A percentile compares a stretch with the other conserved stretches of the same genome.
phyloP scores from a whole-genome alignment of 805 yeast genomes.

The Cyberlindnera mycetangii region DNA sequence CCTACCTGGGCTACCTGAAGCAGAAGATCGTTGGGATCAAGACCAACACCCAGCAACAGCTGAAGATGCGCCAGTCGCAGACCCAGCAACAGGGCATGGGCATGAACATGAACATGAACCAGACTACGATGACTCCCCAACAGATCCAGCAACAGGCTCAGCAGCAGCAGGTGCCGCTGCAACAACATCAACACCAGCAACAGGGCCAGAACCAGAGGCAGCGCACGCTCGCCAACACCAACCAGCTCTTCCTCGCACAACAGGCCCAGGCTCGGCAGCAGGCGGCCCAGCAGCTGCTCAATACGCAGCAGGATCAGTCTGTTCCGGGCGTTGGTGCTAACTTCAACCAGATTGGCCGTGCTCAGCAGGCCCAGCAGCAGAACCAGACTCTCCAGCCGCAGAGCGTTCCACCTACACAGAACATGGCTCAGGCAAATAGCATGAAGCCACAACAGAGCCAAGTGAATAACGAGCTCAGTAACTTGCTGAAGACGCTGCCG shows the following conservation, averaged over 20 bases:
- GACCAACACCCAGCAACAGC: constrained; percentile 21
- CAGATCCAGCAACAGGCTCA: constrained; percentile 26
- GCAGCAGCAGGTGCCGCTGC: constrained; percentile 17
- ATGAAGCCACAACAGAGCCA: constrained; percentile 8
- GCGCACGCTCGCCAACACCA: constrained; percentile 20
- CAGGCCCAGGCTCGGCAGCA: constrained; percentile 50
- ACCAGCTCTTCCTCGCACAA: constrained; percentile 39
- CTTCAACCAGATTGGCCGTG: constrained; percentile 9
- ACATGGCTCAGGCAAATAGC: neutral
- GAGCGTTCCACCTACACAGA: constrained; percentile 21
- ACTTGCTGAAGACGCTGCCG: constrained; percentile 52
- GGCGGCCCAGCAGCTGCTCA: constrained; percentile 43
- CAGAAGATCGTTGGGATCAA: constrained; percentile 28
- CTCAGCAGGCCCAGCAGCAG: constrained; percentile 7
- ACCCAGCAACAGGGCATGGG: constrained; percentile 23
- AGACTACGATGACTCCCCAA: constrained; percentile 18
- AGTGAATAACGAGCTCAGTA: constrained; percentile 34
- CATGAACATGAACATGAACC: constrained; percentile 4
- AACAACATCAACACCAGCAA: constrained; percentile 29
- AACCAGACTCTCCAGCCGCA: constrained; percentile 1
- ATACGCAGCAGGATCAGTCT: constrained; percentile 14
- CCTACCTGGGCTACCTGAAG: constrained; percentile 48
- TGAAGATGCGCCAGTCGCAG: constrained; percentile 37
- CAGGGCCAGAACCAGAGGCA: too few relatives aligned
- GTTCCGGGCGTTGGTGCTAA: neutral